Base-by-base conservation (phyloP, 495 filamentous ascomycete species). In the Trichoderma parareesei region DNA sequence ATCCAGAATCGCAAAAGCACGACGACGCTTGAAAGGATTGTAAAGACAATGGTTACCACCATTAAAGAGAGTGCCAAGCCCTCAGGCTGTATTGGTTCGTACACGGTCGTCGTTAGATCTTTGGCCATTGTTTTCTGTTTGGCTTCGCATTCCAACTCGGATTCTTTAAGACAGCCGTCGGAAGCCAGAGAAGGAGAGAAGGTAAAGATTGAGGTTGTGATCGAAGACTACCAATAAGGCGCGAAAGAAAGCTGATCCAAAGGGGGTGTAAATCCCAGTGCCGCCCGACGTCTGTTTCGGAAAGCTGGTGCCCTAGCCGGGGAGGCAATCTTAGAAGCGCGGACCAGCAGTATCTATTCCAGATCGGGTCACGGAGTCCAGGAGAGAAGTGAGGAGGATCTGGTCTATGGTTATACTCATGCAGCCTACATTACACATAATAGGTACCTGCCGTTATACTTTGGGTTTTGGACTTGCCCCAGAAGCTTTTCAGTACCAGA, bases 281-380 rank as follows among this genome's bases (percentile, higher is more conserved):
- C 16, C 16, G 18, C 46, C 14, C 46, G 18, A 18, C 16, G 0
- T 18, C 5, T 7, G 16, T 18, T 49, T 18, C 46, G 14, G 46
- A 18, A 18, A n/a, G 14, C 18, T 18, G 3, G 46, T 49, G 14
- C 46, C 46, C 16, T 14, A 18, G 14, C 46, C 14, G 16, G 46
- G 46, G 46, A 49, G 46, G 46, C 46, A 49, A 49, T 49, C 18
- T 49, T 6, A 49, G n/a, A 49, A 49, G 46, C 46, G 46, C 40
- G 40, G 40, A 11, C 40, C 40, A 11, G 6, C 40, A 41, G 6
- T 41, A 11, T 41, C 40, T 41, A 41, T 41, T 7, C 40, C 40
- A 11, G 40, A 41, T 7, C 6, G 11, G 40, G 40, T 41, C 6
- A 41, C 11, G 27, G 27, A 27, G 27, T 27, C 27, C 27, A 41